A percentile compares a stretch with the other conserved stretches of the same genome.
Evolutionary conservation across 129 eudicot genomes (phyloP).

Genomic region (Apium graveolens): DNA sequence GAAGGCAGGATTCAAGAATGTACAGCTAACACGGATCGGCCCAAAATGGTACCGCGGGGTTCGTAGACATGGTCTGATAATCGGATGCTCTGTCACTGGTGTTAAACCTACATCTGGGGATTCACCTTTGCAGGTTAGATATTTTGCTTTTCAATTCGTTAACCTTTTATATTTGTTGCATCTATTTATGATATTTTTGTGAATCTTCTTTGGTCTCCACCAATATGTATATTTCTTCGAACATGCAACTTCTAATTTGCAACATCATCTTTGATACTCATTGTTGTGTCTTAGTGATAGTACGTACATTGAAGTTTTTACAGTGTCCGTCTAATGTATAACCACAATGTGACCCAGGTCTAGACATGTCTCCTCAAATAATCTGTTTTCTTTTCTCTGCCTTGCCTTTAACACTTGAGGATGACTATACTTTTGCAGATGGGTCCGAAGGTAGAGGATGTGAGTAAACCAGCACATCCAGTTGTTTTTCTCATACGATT

Average conservation of each 20-base stretch:
- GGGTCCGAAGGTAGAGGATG: constrained; percentile 85
- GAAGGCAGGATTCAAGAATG: constrained; percentile 88
- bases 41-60: constrained; percentile 99
- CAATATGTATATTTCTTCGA: background rate
- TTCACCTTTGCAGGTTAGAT: constrained; percentile 78
- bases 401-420: background rate
- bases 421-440: constrained; percentile 45
- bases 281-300: background rate
- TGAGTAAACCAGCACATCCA: constrained; percentile 58
- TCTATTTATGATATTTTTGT: background rate
- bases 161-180: background rate
- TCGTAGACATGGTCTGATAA: constrained; percentile 91
- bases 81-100: constrained; percentile 96
- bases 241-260: background rate
- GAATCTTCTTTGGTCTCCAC: background rate
- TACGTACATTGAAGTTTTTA: background rate
- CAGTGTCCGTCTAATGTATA: background rate
- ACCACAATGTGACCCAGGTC: background rate
- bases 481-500: constrained; percentile 55
- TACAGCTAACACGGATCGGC: constrained; percentile 79
- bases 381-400: background rate
- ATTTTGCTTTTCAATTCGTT: background rate
- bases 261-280: background rate
- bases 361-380: background rate
- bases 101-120: constrained; percentile 81